Evolutionary conservation across 2,329 filamentous ascomycete genomes (phyloP).

Genomic region (Penicillium occitanis): DNA sequence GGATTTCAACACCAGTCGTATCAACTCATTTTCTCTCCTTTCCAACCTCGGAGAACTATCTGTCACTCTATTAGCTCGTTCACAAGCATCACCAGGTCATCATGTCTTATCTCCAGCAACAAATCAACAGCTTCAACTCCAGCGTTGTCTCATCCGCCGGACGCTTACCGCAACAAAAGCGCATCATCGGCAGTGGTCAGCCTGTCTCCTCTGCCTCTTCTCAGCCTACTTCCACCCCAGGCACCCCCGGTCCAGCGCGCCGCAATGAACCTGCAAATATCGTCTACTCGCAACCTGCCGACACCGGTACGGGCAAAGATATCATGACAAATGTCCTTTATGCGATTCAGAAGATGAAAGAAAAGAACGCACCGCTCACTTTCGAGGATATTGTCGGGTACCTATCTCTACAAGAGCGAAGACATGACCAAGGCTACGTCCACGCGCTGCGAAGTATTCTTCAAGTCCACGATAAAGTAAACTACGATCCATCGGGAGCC

Average conservation of each 20-base stretch:
- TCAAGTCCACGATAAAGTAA: slow-evolving; percentile 63
- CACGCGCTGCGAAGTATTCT: slow-evolving; percentile 67
- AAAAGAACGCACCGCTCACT: slow-evolving; percentile 65
- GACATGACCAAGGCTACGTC: slow-evolving; percentile 59
- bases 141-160: slow-evolving; percentile 63
- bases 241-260: slow-evolving; percentile 44
- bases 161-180: slow-evolving; percentile 58
- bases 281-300: slow-evolving; percentile 73
- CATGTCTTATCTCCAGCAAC: slow-evolving; percentile 67
- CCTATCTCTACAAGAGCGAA: slow-evolving; percentile 66
- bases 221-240: slow-evolving; percentile 42
- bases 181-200: slow-evolving; percentile 50
- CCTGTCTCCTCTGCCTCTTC: slow-evolving; percentile 59
- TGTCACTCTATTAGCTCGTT: slow-evolving; percentile 8
- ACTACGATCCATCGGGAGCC: slow-evolving; percentile 58
- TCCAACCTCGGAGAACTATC: slow-evolving; percentile 5
- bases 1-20: not conserved
- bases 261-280: slow-evolving; percentile 59
- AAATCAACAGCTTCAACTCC: slow-evolving; percentile 63
- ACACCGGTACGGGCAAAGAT: slow-evolving; percentile 73
- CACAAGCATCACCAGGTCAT: slow-evolving; percentile 25
- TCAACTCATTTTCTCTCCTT: slow-evolving; percentile 1
- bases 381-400: slow-evolving; percentile 78
- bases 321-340: slow-evolving; percentile 86
- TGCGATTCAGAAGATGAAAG: slow-evolving; percentile 77